Conservation (phyloP, 2,329 filamentous ascomycete species). For the Colletotrichum shisoi region DNA sequence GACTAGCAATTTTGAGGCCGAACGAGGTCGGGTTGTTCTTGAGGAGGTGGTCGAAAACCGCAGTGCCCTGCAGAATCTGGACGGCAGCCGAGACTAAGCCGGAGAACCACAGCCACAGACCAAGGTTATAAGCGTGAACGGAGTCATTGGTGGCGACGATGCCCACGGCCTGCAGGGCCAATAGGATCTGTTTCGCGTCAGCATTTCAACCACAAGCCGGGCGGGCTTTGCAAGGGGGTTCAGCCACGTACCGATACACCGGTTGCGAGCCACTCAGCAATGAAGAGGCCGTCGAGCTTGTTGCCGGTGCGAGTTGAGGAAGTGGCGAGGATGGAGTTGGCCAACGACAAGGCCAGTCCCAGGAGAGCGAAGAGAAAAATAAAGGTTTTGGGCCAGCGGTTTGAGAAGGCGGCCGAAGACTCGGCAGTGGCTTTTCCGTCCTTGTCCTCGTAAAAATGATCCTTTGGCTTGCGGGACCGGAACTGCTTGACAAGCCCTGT, state of each 20-base stretch:
- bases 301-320: slow-evolving; percentile 42
- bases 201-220: not conserved
- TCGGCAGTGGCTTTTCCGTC: slow-evolving; percentile 74
- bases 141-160: slow-evolving; percentile 60
- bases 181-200: slow-evolving; percentile 43
- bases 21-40: slow-evolving; percentile 49
- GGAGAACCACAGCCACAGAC: slow-evolving; percentile 61
- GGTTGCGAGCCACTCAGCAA: slow-evolving; percentile 68
- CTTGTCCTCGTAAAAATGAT: slow-evolving; percentile 69
- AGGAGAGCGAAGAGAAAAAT: slow-evolving; percentile 62
- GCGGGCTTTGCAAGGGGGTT: slow-evolving; percentile 27
- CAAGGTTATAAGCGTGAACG: slow-evolving; percentile 62
- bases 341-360: slow-evolving; percentile 65
- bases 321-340: slow-evolving; percentile 63
- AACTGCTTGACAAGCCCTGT: slow-evolving; percentile 48
- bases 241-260: slow-evolving; percentile 67
- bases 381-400: slow-evolving; percentile 62
- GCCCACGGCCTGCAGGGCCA: slow-evolving; percentile 61
- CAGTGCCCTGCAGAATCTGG: slow-evolving; percentile 56
- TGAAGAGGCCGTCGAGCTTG: slow-evolving; percentile 50
- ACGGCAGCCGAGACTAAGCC: slow-evolving; percentile 55
- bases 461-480: slow-evolving; percentile 47
- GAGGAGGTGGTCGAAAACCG: slow-evolving; percentile 49
- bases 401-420: slow-evolving; percentile 68
- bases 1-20: slow-evolving; percentile 58